Evolutionary conservation across 176 grass and related monocot species (phyloP), one percentile per base, ranked within the genome.

Genomic region (Guadua angustifolia): DNA sequence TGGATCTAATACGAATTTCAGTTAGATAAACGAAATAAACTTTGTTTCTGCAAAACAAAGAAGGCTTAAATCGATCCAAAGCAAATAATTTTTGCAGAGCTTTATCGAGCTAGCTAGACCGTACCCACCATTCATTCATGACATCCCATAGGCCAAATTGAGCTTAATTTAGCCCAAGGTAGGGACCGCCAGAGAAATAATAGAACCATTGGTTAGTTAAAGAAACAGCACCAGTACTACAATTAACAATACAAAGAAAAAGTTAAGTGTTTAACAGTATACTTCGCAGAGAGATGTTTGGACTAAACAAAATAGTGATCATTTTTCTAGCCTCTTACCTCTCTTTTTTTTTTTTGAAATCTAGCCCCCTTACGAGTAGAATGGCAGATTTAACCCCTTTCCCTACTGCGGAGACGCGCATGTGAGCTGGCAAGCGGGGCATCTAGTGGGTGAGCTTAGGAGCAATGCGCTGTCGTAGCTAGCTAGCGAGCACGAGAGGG

Each of bases 141-240:
- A 55, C 55, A 84, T 53, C 74, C 61, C 42, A 67, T 90, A 69
- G 73, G 50, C 22, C 73, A 85, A 77, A 24, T 40, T 64, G n/a
- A 65, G 26, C 15, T 4, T 79, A 79, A 5, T 83, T 49, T 83
- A 74, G 50, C 33, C 36, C 7, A 68, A 83, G 12, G 3, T 13
- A 21, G 80, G 71, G 78, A 71, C 73, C 83, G 69, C 29, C 50
- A 69, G 17, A 32, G 70, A 71, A 51, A 21, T n/a, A 66, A 51
- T 38, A 12, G 13, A 47, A 79, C n/a, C 79, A 59, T 78, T 60
- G 84, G 83, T 67, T 86, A 86, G 73, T 76, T 77, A 81, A 82
- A 75, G 66, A 29, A 66, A 29, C 66, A 83, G 26, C 88, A 86
- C 53, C 62, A 83, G 11, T 58, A 74, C 22, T 29, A 26, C 73